phyloP scores from a whole-genome alignment of 2,329 filamentous ascomycete genomes.

The Aspergillus fructus region DNA sequence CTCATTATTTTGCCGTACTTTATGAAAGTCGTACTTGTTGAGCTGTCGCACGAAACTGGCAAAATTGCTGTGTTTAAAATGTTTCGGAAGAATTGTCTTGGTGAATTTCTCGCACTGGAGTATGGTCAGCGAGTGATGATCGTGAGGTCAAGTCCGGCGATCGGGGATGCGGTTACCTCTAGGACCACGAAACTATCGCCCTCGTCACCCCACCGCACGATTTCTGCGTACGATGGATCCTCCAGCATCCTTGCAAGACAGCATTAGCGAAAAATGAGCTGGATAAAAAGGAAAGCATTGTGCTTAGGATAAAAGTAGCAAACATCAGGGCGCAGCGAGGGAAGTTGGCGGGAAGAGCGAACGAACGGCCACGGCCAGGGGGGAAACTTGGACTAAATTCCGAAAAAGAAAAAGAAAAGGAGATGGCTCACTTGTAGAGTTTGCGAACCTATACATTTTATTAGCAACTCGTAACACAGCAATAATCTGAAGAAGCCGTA shows the following conservation, averaged over 20 bases:
- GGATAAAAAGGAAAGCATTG: conserved; percentile 4
- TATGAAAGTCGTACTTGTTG: conserved; percentile 98
- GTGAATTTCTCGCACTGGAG: conserved; percentile 94
- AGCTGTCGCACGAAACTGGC: conserved; percentile 93
- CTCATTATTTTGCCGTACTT: conserved; percentile 88
- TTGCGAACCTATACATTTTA: conserved; percentile 75
- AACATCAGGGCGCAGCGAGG: not conserved
- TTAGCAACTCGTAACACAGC: conserved; percentile 24
- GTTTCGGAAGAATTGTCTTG: conserved; percentile 92
- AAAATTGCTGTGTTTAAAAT: conserved; percentile 99
- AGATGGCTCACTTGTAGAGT: conserved; percentile 79
- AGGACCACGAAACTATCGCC: conserved; percentile 96
- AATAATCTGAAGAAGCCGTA: conserved; percentile 13
- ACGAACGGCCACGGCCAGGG: not conserved
- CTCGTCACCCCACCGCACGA: conserved; percentile 93
- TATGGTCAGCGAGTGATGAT: conserved; percentile 1
- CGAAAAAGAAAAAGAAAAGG: conserved; percentile 14
- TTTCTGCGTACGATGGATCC: conserved; percentile 85
- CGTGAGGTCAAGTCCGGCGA: conserved; percentile 10
- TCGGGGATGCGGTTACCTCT: conserved; percentile 63
- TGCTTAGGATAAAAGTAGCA: not conserved
- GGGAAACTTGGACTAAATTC: conserved; percentile 6
- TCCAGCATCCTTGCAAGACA: conserved; percentile 76
- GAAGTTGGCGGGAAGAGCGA: conserved; percentile 13
- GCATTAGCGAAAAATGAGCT: conserved; percentile 11